phyloP scores from a whole-genome alignment of 2,329 filamentous ascomycete species.

The Cladosporium phlei region DNA sequence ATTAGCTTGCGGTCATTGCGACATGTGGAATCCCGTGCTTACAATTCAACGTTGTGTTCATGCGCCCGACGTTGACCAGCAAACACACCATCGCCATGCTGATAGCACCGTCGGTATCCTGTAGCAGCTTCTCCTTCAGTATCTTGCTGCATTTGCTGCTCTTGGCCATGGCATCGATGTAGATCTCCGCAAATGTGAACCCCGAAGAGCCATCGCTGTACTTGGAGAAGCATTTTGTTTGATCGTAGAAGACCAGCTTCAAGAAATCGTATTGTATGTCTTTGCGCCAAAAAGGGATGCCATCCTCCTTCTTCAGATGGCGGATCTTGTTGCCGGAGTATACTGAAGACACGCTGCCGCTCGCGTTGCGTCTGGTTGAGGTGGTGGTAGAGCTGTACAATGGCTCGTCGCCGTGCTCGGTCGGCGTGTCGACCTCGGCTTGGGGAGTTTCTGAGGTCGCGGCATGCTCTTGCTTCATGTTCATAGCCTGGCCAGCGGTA shows the following conservation, averaged over 20 bases:
- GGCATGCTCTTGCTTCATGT: slow-evolving; percentile 7
- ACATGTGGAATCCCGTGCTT: slow-evolving; percentile 29
- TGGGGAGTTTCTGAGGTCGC: slow-evolving; percentile 7
- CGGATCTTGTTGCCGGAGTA: slow-evolving; percentile 72
- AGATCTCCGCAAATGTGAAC: slow-evolving; percentile 82
- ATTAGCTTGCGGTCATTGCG: slow-evolving; percentile 17
- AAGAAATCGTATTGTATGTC: slow-evolving; percentile 89
- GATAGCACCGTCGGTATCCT: slow-evolving; percentile 84
- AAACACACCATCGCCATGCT: slow-evolving; percentile 99
- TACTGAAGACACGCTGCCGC: slow-evolving; percentile 61
- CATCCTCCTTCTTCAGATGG: slow-evolving; percentile 84
- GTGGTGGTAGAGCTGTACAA: slow-evolving; percentile 47
- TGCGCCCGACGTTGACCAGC: slow-evolving; percentile 91
- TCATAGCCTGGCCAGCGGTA: neutral
- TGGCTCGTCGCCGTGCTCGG: slow-evolving; percentile 6
- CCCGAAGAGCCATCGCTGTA: slow-evolving; percentile 76
- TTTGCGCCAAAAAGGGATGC: slow-evolving; percentile 77
- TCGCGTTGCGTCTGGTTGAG: slow-evolving; percentile 57
- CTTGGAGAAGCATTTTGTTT: slow-evolving; percentile 77
- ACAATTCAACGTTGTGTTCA: slow-evolving; percentile 99
- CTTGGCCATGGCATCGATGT: slow-evolving; percentile 96
- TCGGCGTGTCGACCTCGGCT: slow-evolving; percentile 2
- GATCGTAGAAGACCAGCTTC: slow-evolving; percentile 71
- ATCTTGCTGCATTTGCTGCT: slow-evolving; percentile 99
- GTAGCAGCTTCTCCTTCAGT: slow-evolving; percentile 90